Percentiles rank a stretch among this genome's conserved stretches.
phyloP scores from a whole-genome alignment of 371 early-diverging fungal species.

The Blastocladiella emersonii region DNA sequence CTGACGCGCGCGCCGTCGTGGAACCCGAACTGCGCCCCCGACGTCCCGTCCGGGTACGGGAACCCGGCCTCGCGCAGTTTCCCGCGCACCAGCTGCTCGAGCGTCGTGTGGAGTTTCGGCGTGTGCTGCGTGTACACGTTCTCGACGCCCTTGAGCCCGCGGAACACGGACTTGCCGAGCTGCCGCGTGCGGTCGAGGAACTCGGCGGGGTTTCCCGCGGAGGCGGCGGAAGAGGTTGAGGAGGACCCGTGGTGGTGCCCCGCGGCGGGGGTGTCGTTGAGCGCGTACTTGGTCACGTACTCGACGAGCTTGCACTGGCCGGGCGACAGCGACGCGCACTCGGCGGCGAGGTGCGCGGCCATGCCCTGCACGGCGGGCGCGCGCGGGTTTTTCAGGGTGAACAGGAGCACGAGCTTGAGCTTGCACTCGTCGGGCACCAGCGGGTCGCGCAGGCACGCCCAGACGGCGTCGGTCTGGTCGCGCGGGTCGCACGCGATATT shows the following conservation, averaged over 20 bases:
- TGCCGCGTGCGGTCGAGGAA: neutral
- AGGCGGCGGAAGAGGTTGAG: neutral
- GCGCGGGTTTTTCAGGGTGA: conserved; percentile 60
- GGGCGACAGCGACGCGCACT: neutral
- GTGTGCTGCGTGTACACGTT: conserved; percentile 94
- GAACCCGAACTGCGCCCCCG: neutral
- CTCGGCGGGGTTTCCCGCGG: neutral
- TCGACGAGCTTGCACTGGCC: conserved; percentile 36
- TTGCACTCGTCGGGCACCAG: conserved; percentile 62
- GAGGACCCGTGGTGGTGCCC: neutral
- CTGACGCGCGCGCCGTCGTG: conserved; percentile 21
- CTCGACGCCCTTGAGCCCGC: conserved; percentile 85
- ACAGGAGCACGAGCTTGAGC: conserved; percentile 63
- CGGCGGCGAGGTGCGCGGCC: neutral
- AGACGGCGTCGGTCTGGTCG: conserved; percentile 30
- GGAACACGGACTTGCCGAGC: conserved; percentile 47
- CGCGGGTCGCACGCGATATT: conserved; percentile 76
- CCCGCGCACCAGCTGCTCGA: conserved; percentile 66
- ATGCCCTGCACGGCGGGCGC: neutral
- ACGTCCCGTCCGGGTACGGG: conserved; percentile 52
- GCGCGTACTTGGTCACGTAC: conserved; percentile 44
- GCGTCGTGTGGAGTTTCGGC: conserved; percentile 60
- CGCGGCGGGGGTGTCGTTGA: conserved; percentile 29
- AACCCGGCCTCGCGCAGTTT: conserved; percentile 57
- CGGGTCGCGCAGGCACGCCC: conserved; percentile 39